A percentile compares a stretch with the other conserved stretches of the same genome.
phyloP scores from a whole-genome alignment of 352 stramenopile species.

The Phytophthora macrochlamydospora region DNA sequence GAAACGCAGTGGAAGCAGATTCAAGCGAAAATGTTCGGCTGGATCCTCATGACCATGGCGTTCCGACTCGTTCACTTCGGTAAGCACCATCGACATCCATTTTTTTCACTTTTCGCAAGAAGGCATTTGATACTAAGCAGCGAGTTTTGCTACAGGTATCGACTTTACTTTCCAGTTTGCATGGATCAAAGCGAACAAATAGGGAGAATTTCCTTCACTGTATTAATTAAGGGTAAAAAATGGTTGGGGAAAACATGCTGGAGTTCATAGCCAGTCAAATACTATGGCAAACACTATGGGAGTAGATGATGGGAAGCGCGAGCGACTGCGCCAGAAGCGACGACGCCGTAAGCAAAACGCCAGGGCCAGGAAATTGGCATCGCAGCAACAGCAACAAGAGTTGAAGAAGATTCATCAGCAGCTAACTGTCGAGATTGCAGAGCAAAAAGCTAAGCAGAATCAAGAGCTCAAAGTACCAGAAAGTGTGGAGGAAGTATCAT shows the following conservation, averaged over 20 bases:
- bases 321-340: background rate
- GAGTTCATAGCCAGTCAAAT: no score
- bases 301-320: background rate
- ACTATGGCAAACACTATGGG: no score
- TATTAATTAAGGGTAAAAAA: no score
- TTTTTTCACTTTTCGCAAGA: no score
- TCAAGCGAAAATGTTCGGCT: constrained; percentile 39
- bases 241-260: no score
- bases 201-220: no score
- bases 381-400: background rate
- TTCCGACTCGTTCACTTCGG: constrained; percentile 35
- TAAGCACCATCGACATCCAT: background rate
- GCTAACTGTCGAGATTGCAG: background rate
- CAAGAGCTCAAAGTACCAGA: no score
- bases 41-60: constrained; percentile 30
- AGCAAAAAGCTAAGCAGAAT: background rate
- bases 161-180: background rate
- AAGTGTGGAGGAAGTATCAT: no score
- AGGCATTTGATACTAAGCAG: no score
- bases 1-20: constrained; percentile 35
- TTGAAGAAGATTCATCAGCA: background rate
- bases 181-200: background rate
- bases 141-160: background rate
- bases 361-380: background rate
- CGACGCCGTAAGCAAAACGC: background rate